These are phyloP conservation scores for Penicillium odoratum DNA, from an alignment of 495 filamentous ascomycete genomes.

Conservation along the genomic window DNA sequence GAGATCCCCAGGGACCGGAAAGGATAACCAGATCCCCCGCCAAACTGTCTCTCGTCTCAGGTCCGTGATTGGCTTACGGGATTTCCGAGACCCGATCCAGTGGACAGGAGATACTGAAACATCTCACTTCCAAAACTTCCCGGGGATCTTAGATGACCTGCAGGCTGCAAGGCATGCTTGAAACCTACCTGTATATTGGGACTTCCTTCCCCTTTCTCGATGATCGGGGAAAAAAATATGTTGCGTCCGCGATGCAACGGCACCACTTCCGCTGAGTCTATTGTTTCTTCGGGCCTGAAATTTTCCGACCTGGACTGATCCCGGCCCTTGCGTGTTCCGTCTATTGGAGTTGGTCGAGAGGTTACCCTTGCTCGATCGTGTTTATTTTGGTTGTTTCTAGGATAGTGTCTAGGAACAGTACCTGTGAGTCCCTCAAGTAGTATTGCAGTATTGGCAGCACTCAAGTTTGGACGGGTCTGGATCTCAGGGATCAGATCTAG, in stretches of 20 bases:
- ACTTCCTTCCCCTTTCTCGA: constrained; percentile 12
- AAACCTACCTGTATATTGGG: constrained; percentile 29
- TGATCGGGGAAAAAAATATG: constrained; percentile 8
- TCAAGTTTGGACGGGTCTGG: background rate
- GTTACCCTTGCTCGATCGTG: constrained; percentile 4
- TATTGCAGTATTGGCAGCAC: background rate
- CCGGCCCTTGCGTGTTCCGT: constrained; percentile 11
- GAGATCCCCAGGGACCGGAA: constrained; percentile 1
- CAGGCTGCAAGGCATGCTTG: constrained; percentile 32
- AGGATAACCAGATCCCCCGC: background rate
- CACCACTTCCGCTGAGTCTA: constrained; percentile 17
- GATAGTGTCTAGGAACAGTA: background rate
- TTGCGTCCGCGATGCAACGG: constrained; percentile 22
- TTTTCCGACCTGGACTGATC: constrained; percentile 4
- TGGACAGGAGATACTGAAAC: constrained; percentile 19
- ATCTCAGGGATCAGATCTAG: background rate
- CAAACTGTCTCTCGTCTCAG: constrained; percentile 3
- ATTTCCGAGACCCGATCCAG: constrained; percentile 8
- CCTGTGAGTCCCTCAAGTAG: too few relatives aligned
- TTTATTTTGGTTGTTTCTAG: background rate
- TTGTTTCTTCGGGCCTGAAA: constrained; percentile 2
- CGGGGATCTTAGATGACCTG: constrained; percentile 16
- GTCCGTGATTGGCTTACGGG: background rate
- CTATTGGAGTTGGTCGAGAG: constrained; percentile 2
- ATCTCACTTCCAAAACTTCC: constrained; percentile 8